These are phyloP conservation scores for Aspergillus aculeatinus DNA, from an alignment of 2,329 filamentous ascomycete genomes.

Conservation along the genomic window DNA sequence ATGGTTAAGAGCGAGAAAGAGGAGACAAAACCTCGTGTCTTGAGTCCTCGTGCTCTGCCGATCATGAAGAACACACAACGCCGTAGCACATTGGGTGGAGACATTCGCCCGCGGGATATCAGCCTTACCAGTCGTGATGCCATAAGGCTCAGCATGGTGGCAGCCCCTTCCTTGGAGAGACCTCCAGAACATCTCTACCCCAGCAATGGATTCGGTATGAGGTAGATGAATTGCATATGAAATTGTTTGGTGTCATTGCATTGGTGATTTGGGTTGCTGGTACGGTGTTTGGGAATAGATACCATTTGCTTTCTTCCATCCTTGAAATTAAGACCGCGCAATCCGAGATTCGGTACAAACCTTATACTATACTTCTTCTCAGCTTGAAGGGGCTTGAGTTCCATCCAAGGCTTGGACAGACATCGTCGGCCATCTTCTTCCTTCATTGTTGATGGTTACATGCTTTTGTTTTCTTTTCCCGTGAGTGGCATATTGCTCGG, in stretches of 20 bases:
- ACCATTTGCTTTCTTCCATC: slow-evolving; percentile 28
- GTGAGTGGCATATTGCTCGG: slow-evolving; percentile 24
- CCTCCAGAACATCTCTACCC: slow-evolving; percentile 32
- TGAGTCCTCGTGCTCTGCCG: slow-evolving; percentile 61
- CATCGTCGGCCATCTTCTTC: slow-evolving; percentile 2
- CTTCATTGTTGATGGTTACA: slow-evolving; percentile 14
- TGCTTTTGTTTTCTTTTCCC: slow-evolving; percentile 8
- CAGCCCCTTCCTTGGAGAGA: slow-evolving; percentile 35
- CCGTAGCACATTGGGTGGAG: slow-evolving; percentile 44
- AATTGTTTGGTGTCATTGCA: slow-evolving; percentile 13
- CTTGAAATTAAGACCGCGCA: slow-evolving; percentile 16
- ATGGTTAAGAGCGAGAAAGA: slow-evolving; percentile 65
- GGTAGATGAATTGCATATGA: slow-evolving; percentile 12
- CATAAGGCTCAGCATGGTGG: slow-evolving; percentile 39
- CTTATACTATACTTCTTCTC: slow-evolving; percentile 4
- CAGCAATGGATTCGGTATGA: slow-evolving; percentile 26
- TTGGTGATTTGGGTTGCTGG: slow-evolving; percentile 21
- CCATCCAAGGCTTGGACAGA: slow-evolving; percentile 15
- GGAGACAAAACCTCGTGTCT: slow-evolving; percentile 56
- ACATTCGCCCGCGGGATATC: slow-evolving; percentile 40
- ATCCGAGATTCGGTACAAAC: slow-evolving; percentile 7
- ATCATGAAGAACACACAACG: slow-evolving; percentile 55
- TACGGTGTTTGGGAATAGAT: slow-evolving; percentile 32
- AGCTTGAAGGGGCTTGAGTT: slow-evolving; percentile 1
- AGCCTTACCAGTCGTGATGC: slow-evolving; percentile 41